Evolutionary conservation across 345 rosid genomes (phyloP), one percentile per base, ranked within the genome.

Genomic region (Arabidopsis arenosa): DNA sequence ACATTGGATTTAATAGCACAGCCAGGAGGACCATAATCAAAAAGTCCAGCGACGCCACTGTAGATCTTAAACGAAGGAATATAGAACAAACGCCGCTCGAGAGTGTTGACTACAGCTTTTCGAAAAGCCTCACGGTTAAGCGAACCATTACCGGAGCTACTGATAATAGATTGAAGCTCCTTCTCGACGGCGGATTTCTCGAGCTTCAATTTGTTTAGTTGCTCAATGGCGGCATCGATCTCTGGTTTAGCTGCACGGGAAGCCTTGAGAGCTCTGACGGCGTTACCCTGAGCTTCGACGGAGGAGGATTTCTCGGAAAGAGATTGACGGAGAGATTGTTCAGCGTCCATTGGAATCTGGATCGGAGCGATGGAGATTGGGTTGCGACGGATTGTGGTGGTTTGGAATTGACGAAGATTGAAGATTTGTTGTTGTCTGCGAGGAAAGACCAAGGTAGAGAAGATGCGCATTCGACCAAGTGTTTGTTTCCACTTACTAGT

Each of bases 1-100:
- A 94, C 92, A 62, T 92, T 94, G 28, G 92, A 81, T 83, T 94
- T 92, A 59, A 94, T 88, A 5, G 95, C 85, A 76, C 95, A 90
- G 2, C 98, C 98, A 26, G 98, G 97, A 17, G 97, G 96, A 1
- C 97, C 97, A 30, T 86, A 92, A 81, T 94, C 98, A 56, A 86
- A 94, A 49, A 94, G 89, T 4, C 98, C 98, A 10, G 98, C 96
- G 2, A 94, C 97, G 5, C 97, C 97, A 9, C 96, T 67, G 72
- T 94, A 94, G 69, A 94, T 94, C 86, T 90, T 88, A 74, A 92
- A 94, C 2, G 97, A 92, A 0, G 96, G 95, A 2, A 86, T 88
- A 69, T 80, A 94, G 52, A 94, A 94, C 78, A 91, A 81, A 21
- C 93, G 89, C 51, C 97, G 82, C 72, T 89, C 98, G 0, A 94